Evolutionary conservation across 257 asterid species (phyloP), one percentile per base, ranked within the genome.

Genomic region (Solanum megistacrolobum): DNA sequence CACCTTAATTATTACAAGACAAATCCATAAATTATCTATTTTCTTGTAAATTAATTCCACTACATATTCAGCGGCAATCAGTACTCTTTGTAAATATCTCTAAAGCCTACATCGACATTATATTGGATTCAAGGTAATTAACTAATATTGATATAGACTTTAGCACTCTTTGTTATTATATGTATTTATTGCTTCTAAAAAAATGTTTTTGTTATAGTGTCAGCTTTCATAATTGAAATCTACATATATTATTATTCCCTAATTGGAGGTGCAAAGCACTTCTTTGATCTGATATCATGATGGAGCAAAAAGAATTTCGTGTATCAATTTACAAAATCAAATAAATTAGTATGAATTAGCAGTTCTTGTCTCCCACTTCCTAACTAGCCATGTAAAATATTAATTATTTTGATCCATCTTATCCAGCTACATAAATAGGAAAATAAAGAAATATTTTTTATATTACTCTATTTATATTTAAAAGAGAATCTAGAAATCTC

Each of bases 351-450:
- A 72, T 41, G 65, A 18, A 29, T 79, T 79, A 39, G 23, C 9
- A 79, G 65, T 27, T 79, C 85, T 79, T 79, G 66, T 79, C 85
- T 79, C 85, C 85, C 85, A 79, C 85, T 79, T 79, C 39, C 85
- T 2, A 43, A 6, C 66, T 43, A 79, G 5, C 18, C 38, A 43
- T 4, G 5, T 79, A 43, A 46, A 46, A 8, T 46, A 16, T 29
- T 81, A 13, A 27, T 81, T 81, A 9, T 81, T 14, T 27, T 81
- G 38, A 81, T 81, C 18, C 27, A 46, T 46, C 66, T 81, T 81
- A 46, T 46, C 41, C 68, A 81, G 39, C 66, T 43, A 81, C 39
- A 27, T 81, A 46, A 43, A 27, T 4, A 20, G 16, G 65, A 10
- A 41, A 43, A 5, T 25, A 43, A 16, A 41, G 1, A 43, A 43